Base-by-base conservation (phyloP, 768 basidiomycete species). In the Suillus alpinus region DNA sequence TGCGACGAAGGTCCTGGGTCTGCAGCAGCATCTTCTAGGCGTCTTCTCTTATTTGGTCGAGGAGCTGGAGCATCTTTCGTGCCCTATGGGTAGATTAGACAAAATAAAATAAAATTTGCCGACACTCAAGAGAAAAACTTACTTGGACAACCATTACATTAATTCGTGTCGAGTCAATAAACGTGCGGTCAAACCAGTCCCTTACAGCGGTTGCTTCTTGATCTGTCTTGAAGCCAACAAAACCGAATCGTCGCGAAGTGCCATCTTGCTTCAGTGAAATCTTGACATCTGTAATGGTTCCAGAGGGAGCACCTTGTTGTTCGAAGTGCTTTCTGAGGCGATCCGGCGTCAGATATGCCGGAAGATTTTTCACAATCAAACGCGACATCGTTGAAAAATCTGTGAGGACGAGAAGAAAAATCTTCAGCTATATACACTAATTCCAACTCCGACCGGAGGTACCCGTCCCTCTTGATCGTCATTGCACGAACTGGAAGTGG, bases 191-290 rank as follows among this genome's bases (percentile, higher is more conserved):
- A 65, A 91, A 95, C 89, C 91, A 98, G 39, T 87, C 83, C 70
- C 83, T 84, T 0, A 92, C 95, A 5, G 80, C 78, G 6, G 75
- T 59, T 0, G 96, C 96, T 61, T 97, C 91, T 32, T 82, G 77
- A 34, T 88, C 80, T 0, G 87, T 83, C 75, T 91, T 94, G 80
- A 87, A 98, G 0, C 97, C 97, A 9, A 96, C 80, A 68, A 98
- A 99, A 0, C 91, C 97, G 71, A 99, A 95, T 37, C 92, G 81
- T 8, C 97, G 81, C 0, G 90, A 88, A 0, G 87, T 88, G 1
- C 94, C 94, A 69, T 93, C 87, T 0, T 74, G 76, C 72, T 92
- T 91, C 31, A 80, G 80, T 4, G 93, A 85, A 56, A 98, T 81
- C 71, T 92, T 92, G 55, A 88, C 80, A 76, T 98, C 97, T 4